Evolutionary conservation across 2,329 filamentous ascomycete species (phyloP), one percentile per base, ranked within the genome.

Genomic region (Penicillium vulpinum): DNA sequence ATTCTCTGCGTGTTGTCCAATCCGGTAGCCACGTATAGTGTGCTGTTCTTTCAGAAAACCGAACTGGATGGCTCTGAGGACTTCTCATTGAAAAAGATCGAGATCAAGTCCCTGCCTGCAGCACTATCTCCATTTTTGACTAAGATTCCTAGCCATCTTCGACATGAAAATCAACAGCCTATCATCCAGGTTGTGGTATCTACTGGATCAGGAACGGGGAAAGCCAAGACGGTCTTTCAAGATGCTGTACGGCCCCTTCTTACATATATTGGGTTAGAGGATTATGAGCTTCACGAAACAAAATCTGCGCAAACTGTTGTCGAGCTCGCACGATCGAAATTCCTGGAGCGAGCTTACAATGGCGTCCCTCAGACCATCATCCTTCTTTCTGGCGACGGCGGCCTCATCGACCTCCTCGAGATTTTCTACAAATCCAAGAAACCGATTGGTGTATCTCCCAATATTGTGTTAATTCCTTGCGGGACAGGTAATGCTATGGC

Each of bases 341-440:
- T 87, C 59, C 73, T 84, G 13, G 75, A 78, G 2, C 69, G 70
- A 36, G 85, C 85, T 15, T 79, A 78, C 55, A 53, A 74, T 50
- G 79, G 79, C 1, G 62, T 75, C 5, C 63, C 70, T 13, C 84
- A 87, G 68, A 86, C 87, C 0, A 80, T 97, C 26, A 75, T 97
- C 29, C 81, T 97, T 13, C 80, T 97, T 5, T 93, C 89, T 47
- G 93, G 93, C 7, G 93, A 97, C 72, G 93, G 93, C 15, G 93
- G 92, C 6, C 74, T 96, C 2, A 83, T 92, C 18, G 93, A 97
- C 65, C 78, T 94, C 1, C 79, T 96, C 57, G 95, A 97, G 69
- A 84, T 83, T 3, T 79, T 88, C 67, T 45, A 71, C 61, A 56
- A 58, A 50, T 51, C 62, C 10, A 33, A 54, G 4, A 57, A 67